Base-by-base conservation (phyloP, 345 rosid species). In the Salix purpurea region DNA sequence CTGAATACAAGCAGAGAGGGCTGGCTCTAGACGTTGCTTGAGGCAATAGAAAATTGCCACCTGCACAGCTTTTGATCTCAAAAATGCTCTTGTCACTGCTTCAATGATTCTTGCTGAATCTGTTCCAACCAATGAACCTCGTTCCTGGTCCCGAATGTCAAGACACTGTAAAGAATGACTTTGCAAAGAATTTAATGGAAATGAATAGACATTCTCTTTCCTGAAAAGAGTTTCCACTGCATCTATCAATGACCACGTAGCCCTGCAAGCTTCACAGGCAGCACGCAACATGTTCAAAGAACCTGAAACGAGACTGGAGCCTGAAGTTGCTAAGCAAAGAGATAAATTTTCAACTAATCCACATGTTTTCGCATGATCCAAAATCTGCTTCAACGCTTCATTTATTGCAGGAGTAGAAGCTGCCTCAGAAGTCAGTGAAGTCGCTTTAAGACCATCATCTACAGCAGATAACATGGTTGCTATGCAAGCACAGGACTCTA, bases 211-310 rank as follows among this genome's bases (percentile, higher is more conserved):
- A 88, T 85, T 85, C 73, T 79, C 92, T 42, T 84, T 87, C 73
- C 60, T 67, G 72, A 79, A 91, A 69, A 78, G 79, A 54, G 84
- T 81, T 89, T 93, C 98, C 50, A 85, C 80, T 74, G 90, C 87
- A 79, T 93, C 89, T 81, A 92, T 79, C 78, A 96, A 82, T 40
- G 86, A 88, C 96, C 92, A 93, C 69, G 92, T 85, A 74, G 94
- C 94, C 80, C 77, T 90, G 77, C 96, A 90, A 74, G 92, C 93
- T 86, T 93, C 99, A 58, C 90, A 84, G 67, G 94, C 94, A 75
- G 89, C 94, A 74, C 80, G 91, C 81, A 91, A 77, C 88, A 96
- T 85, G 73, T 87, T 86, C 79, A 94, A 88, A 73, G 96, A 91
- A 70, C 94, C 96, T 10, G 92, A 87, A 79, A 84, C 83, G 37